Base-by-base conservation (phyloP, 441 rosid species). In the Pelargonium exstipulatum region DNA sequence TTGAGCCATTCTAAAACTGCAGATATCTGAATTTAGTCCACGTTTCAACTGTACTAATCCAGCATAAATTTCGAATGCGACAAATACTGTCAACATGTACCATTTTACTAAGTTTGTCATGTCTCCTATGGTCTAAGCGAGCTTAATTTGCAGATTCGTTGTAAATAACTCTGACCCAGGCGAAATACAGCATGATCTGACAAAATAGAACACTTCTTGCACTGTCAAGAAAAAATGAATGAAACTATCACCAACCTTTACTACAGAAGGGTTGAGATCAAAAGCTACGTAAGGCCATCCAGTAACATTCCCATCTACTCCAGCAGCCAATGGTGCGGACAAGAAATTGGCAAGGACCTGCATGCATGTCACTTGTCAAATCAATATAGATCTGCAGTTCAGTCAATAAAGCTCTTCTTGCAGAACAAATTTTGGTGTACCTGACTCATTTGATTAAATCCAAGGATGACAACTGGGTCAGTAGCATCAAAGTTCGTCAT, bases 381-480 rank as follows among this genome's bases (percentile, higher is more conserved):
- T 49, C 57, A 49, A 49, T 37, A 62, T 32, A 40, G 3, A 57
- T 65, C 69, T 55, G 51, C 69, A 49, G 55, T 68, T 45, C 40
- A 18, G 35, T 37, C 37, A 48, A 65, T 68, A 43, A 17, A 43
- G 18, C 42, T 53, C 63, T 62, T 29, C 62, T 20, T 26, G 37
- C 60, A 63, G 45, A 6, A 70, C 62, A 70, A 12, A 22, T 24
- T 29, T 65, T 62, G 49, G 43, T 22, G 57, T 78, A 93, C 96
- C 96, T 94, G 97, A 70, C 97, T 96, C 96, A 90, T 91, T 83
- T 91, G 96, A 69, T 90, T 94, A 75, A 94, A 94, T 78, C 99
- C 99, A 73, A 94, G 69, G 71, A 94, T 86, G 67, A 94, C 95
- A 79, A 94, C 82, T 62, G 99, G 96, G 74, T 94, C 97, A 42